phyloP scores from a whole-genome alignment of 352 stramenopile species.

The Phytophthora chlamydospora region DNA sequence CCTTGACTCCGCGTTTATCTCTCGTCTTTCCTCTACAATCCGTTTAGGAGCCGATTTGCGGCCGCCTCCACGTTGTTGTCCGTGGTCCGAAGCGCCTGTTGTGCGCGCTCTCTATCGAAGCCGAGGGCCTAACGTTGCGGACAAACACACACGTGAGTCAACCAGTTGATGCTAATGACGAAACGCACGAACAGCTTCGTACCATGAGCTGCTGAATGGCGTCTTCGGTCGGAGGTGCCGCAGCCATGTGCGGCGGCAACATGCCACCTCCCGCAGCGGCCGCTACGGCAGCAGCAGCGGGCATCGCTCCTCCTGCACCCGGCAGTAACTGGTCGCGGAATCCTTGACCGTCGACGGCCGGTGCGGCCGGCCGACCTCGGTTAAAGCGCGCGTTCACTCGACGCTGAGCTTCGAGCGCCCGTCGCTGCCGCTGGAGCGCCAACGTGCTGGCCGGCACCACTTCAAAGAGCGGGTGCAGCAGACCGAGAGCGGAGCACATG shows the following conservation, averaged over 20 bases:
- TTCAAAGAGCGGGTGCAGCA: slow-evolving; percentile 82
- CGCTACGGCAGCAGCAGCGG: slow-evolving; percentile 14
- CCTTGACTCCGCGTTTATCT: slow-evolving; percentile 15
- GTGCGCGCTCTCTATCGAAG: slow-evolving; percentile 72
- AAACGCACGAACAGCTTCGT: slow-evolving; percentile 8
- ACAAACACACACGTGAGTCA: slow-evolving; percentile 12
- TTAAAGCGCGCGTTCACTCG: slow-evolving; percentile 64
- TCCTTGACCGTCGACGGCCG: slow-evolving; percentile 52
- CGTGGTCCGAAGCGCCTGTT: slow-evolving; percentile 73
- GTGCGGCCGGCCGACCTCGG: slow-evolving; percentile 29
- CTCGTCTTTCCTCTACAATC: slow-evolving; percentile 42
- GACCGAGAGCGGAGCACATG: slow-evolving; percentile 62
- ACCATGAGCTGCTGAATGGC: slow-evolving; percentile 85
- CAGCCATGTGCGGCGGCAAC: slow-evolving; percentile 65
- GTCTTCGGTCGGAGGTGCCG: slow-evolving; percentile 70
- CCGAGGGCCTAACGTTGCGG: slow-evolving; percentile 52
- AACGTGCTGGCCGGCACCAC: slow-evolving; percentile 72
- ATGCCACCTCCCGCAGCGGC: slow-evolving; percentile 30
- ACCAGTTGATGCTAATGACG: slow-evolving; percentile 8
- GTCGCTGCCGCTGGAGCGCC: slow-evolving; percentile 75
- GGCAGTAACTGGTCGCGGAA: slow-evolving; percentile 86
- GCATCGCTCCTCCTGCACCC: slow-evolving; percentile 53
- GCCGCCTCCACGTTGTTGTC: slow-evolving; percentile 90
- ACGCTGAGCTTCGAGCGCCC: slow-evolving; percentile 71
- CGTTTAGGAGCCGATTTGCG: slow-evolving; percentile 84